phyloP scores from a whole-genome alignment of 208 protist genomes.

The Leishmania arabica region DNA sequence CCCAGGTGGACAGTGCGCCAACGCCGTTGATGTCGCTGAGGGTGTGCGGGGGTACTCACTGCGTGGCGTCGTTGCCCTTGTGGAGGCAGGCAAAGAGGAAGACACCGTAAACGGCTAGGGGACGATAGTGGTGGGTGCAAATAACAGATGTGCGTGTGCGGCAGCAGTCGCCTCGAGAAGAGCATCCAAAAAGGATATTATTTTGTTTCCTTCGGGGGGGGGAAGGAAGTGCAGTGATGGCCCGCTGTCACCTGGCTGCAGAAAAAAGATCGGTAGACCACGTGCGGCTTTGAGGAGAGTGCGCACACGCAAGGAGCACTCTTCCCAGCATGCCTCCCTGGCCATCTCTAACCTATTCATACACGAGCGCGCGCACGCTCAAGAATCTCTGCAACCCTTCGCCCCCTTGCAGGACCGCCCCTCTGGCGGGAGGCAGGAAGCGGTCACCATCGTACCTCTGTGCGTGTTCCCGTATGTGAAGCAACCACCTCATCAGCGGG shows the following conservation, averaged over 20 bases:
- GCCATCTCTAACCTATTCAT: background rate
- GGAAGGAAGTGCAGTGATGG: background rate
- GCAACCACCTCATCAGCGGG: background rate
- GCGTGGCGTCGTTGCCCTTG: background rate
- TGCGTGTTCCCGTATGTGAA: background rate
- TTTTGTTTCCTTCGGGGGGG: background rate
- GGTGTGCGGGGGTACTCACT: background rate
- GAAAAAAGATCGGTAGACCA: background rate
- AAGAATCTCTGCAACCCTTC: background rate
- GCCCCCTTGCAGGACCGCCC: background rate
- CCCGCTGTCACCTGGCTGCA: background rate
- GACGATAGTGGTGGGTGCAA: background rate
- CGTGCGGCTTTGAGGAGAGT: background rate
- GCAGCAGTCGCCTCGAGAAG: background rate
- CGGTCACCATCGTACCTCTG: background rate
- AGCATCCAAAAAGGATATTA: background rate
- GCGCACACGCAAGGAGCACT: background rate
- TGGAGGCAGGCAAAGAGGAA: background rate
- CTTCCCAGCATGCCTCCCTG: background rate
- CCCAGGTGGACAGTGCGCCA: background rate
- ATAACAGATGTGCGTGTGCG: background rate
- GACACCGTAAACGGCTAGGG: background rate
- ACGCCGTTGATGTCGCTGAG: background rate
- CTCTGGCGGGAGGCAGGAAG: background rate
- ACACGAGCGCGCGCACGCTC: background rate